Base-by-base conservation (phyloP, 495 filamentous ascomycete species). In the Hypomontagnella submonticulosa region DNA sequence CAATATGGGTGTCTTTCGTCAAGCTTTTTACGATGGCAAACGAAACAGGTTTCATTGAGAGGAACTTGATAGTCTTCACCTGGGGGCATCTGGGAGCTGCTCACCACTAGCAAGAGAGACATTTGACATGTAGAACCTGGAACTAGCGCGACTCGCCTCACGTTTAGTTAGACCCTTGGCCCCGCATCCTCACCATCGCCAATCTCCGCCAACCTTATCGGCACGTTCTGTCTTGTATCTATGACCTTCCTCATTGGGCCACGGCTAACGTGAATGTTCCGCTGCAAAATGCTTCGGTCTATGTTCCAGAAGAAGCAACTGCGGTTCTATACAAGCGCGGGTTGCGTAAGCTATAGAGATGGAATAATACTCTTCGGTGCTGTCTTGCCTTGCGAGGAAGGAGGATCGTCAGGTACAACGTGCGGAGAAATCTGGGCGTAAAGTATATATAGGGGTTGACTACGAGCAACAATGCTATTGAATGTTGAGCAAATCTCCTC, bases 141-240 rank as follows among this genome's bases (percentile, higher is more conserved):
- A 57, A 19, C 49, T 48, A 20, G 32, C 20, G 16, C 30, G 55
- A 47, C n/a, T 18, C 37, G 36, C 37, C 18, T n/a, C 20, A 19
- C 27, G 23, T 37, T 34, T 15, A 34, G 34, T 32, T 44, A 32
- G 18, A 36, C 41, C 37, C 32, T 53, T 44, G 4, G 33, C 64
- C 57, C 58, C 58, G 47, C 43, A 52, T 44, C 47, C 27, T 48
- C 59, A 44, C 32, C 33, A 52, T 56, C 58, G 59, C 48, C 59
- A 55, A 55, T 52, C 59, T 69, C 59, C 60, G 38, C 66, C 60
- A 63, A 69, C 60, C 50, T 63, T 63, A 69, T 69, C 66, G 50
- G 59, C 66, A 69, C 66, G 60, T 69, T 63, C 48, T 53, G 40
- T 50, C 33, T 23, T 40, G n/a, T 49, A 59, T 55, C 59, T 54